Percentiles rank a stretch among this genome's conserved stretches.
phyloP scores from a whole-genome alignment of 2,329 filamentous ascomycete genomes.

The Periconia sp. region DNA sequence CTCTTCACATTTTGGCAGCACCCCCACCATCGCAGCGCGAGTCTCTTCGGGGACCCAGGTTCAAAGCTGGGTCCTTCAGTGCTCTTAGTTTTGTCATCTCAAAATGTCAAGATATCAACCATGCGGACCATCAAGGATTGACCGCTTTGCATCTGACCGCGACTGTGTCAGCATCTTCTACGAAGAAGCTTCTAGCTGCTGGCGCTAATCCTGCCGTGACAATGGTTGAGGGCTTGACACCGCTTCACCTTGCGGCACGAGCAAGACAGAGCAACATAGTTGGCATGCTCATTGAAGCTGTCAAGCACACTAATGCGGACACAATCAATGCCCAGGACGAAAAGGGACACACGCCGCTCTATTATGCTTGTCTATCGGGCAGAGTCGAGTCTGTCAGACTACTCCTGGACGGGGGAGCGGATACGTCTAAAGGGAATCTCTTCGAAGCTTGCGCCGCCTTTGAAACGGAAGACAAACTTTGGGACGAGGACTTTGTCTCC shows the following conservation, averaged over 20 bases:
- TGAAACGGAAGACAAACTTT: not conserved
- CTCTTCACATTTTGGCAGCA: slow-evolving; percentile 20
- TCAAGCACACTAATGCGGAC: not conserved
- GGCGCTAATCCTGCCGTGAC: slow-evolving; percentile 43
- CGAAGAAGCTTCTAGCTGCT: slow-evolving; percentile 40
- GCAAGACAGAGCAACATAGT: slow-evolving; percentile 43
- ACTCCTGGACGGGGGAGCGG: slow-evolving; percentile 19
- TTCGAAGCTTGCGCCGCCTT: slow-evolving; percentile 3
- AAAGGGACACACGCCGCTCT: slow-evolving; percentile 11
- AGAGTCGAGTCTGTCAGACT: slow-evolving; percentile 13
- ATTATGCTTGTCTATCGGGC: slow-evolving; percentile 21
- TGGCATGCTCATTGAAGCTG: slow-evolving; percentile 25
- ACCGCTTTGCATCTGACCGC: slow-evolving; percentile 22
- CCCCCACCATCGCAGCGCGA: not conserved
- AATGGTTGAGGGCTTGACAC: slow-evolving; percentile 44
- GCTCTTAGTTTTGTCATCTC: slow-evolving; percentile 12
- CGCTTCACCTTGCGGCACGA: slow-evolving; percentile 50
- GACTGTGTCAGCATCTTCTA: slow-evolving; percentile 19
- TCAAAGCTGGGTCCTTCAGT: not conserved
- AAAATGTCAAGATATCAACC: slow-evolving; percentile 4
- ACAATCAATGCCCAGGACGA: slow-evolving; percentile 12
- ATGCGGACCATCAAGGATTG: slow-evolving; percentile 12
- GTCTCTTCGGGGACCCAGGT: too few species aligned
- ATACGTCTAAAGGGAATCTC: not conserved
- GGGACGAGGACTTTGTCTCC: too few species aligned